Evolutionary conservation across 805 yeast genomes (phyloP).

Genomic region (Candida insectalens): DNA sequence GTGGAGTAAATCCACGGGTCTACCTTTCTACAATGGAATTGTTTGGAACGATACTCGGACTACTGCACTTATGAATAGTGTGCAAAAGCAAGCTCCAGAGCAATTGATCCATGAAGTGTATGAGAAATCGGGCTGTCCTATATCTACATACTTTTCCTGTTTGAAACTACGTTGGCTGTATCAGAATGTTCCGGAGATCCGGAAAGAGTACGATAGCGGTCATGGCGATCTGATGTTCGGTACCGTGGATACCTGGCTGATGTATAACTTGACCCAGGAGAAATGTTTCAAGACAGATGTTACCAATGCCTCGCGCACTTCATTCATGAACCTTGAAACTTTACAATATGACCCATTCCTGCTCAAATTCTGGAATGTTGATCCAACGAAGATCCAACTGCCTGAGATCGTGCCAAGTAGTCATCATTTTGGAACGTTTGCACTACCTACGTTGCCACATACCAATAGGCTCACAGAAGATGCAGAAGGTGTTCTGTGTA

Average conservation of each 20-base stretch:
- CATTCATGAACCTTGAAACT: slow-evolving; percentile 75
- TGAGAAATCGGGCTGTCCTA: slow-evolving; percentile 72
- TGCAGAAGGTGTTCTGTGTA: slow-evolving; percentile 34
- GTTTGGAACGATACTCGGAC: slow-evolving; percentile 97
- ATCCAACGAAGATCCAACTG: slow-evolving; percentile 48
- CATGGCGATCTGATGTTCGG: slow-evolving; percentile 77
- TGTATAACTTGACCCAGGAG: slow-evolving; percentile 70
- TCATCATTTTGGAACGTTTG: slow-evolving; percentile 65
- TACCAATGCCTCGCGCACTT: slow-evolving; percentile 87
- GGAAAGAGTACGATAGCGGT: slow-evolving; percentile 61
- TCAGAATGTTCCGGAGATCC: slow-evolving; percentile 62
- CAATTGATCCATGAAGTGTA: slow-evolving; percentile 49
- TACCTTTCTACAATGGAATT: slow-evolving; percentile 78
- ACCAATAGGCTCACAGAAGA: slow-evolving; percentile 1
- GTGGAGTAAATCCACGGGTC: slow-evolving; percentile 79
- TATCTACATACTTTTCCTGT: slow-evolving; percentile 87
- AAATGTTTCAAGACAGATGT: slow-evolving; percentile 72
- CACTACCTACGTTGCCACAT: slow-evolving; percentile 39
- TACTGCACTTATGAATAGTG: slow-evolving; percentile 53
- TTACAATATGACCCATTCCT: slow-evolving; percentile 68
- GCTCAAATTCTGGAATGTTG: slow-evolving; percentile 73
- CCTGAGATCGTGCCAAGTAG: slow-evolving; percentile 78
- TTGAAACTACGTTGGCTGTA: slow-evolving; percentile 84
- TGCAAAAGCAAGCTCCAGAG: slow-evolving; percentile 42
- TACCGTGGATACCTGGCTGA: slow-evolving; percentile 90